Conservation (phyloP, 768 basidiomycete species). For the Pilatotrama ljubarskyi region DNA sequence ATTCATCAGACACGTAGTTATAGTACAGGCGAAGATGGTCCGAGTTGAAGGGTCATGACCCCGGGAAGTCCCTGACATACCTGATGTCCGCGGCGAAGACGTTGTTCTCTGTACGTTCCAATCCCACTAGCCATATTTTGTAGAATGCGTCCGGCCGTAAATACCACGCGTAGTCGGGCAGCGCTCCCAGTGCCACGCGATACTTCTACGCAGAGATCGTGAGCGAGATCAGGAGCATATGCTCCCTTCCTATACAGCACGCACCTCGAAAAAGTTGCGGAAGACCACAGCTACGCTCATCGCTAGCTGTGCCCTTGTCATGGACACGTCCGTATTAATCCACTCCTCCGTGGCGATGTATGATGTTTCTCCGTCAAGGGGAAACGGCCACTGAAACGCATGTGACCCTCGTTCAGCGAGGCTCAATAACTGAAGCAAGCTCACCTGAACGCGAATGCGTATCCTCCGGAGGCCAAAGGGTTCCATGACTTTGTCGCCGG, state of each 20-base stretch:
- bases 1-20: too few relatives aligned
- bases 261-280: constrained; percentile 13
- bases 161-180: constrained; percentile 2
- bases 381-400: constrained; percentile 12
- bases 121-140: constrained; percentile 10
- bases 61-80: constrained; percentile 15
- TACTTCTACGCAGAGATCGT: neutral
- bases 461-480: constrained; percentile 1
- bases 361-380: neutral
- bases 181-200: neutral
- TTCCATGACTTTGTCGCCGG: constrained; percentile 1
- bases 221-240: neutral
- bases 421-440: neutral
- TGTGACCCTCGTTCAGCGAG: neutral
- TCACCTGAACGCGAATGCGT: constrained; percentile 8
- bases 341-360: constrained; percentile 10
- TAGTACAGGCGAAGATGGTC: too few relatives aligned
- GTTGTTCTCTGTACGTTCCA: constrained; percentile 14
- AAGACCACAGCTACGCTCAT: constrained; percentile 11
- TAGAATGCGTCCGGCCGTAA: constrained; percentile 10
- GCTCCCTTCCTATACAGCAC: neutral
- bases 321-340: neutral
- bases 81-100: constrained; percentile 8
- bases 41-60: too few relatives aligned
- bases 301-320: constrained; percentile 2